Base-by-base conservation (phyloP, 495 filamentous ascomycete genomes). In the Apodospora peruviana region DNA sequence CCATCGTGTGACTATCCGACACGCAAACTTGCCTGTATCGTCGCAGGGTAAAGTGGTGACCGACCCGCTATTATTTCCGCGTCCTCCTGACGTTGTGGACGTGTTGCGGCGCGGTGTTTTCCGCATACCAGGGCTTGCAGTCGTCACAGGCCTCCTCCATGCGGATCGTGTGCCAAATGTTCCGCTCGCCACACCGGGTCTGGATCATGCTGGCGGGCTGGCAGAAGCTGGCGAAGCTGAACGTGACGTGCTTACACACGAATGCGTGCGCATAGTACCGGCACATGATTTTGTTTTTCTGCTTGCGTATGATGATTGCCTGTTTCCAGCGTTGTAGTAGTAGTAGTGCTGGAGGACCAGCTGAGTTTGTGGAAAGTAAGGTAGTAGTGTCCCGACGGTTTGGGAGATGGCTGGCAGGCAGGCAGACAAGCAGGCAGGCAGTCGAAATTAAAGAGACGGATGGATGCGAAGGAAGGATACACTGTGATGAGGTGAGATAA, bases 231-330 rank as follows among this genome's bases (percentile, higher is more conserved):
- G 57, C 61, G 36, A 67, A 62, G 43, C 50, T 54, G 50, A 55
- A 52, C 8, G 36, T 42, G 16, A 48, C 43, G 59, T 67, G 60
- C 35, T 53, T 56, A 55, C 61, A 67, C 35, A 49, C 32, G 48
- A 56, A 59, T 17, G 40, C 38, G 48, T 65, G 59, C 48, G 61
- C 61, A 55, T 67, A 65, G 50, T 67, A 67, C 16, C 55, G 47
- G 38, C 64, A 67, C 64, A 67, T 67, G 39, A 39, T 21, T 40
- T 46, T 27, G 19, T 7, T 40, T 39, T 3, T 42, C 19, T 11
- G 5, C 19, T n/a, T n/a, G n/a, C 10, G 40, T 20, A 25, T 25
- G 40, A 25, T 32, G 27, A 32, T 32, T 32, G 7, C 27, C 14
- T n/a, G n/a, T n/a, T n/a, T n/a, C n/a, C n/a, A n/a, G n/a, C n/a